Evolutionary conservation across 495 filamentous ascomycete genomes (phyloP).

Genomic region (Aspergillus heteromorphus): DNA sequence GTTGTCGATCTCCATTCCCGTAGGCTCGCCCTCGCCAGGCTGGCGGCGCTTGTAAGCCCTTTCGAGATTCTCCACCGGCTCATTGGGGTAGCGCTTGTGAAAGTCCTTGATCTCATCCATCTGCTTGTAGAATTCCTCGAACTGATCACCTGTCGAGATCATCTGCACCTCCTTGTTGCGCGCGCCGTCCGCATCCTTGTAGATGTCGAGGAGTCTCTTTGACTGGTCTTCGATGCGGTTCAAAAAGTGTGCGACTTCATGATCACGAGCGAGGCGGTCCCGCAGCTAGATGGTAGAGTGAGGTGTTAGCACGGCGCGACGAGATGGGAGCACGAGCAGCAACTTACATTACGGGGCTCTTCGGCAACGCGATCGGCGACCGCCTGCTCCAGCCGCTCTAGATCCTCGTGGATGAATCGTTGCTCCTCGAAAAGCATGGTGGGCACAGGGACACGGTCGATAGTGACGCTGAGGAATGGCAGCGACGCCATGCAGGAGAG

Average conservation of each 20-base stretch:
- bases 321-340: not conserved
- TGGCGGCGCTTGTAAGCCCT: constrained; percentile 76
- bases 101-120: constrained; percentile 75
- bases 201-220: constrained; percentile 71
- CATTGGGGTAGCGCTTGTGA: constrained; percentile 86
- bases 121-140: constrained; percentile 89
- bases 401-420: constrained; percentile 86
- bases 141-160: constrained; percentile 81
- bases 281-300: constrained; percentile 57
- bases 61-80: constrained; percentile 92
- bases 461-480: not conserved
- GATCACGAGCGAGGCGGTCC: constrained; percentile 78
- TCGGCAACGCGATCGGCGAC: constrained; percentile 83
- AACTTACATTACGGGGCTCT: constrained; percentile 76
- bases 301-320: constrained; percentile 22
- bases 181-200: constrained; percentile 68
- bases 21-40: constrained; percentile 58
- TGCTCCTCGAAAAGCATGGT: constrained; percentile 87
- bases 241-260: constrained; percentile 84
- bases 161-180: constrained; percentile 74
- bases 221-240: constrained; percentile 83
- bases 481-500: constrained; percentile 19
- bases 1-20: constrained; percentile 65
- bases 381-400: constrained; percentile 90
- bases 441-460: not conserved